Evolutionary conservation across 2,329 filamentous ascomycete species (phyloP).

Genomic region (Periconia digitata): DNA sequence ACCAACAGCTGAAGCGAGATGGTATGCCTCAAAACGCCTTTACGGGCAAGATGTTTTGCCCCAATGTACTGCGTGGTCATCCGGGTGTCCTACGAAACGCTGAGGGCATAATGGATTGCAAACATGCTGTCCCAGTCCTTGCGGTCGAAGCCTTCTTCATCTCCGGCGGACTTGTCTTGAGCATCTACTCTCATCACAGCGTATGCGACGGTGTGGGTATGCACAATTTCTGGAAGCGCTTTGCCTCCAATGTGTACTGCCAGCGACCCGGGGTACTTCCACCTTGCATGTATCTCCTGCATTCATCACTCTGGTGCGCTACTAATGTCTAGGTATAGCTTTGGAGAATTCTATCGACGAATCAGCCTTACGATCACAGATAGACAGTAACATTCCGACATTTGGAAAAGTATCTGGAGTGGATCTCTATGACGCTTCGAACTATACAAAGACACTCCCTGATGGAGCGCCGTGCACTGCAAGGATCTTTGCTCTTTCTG

Average conservation of each 20-base stretch:
- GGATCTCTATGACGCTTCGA: constrained; percentile 27
- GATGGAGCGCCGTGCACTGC: constrained; percentile 26
- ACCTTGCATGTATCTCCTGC: constrained; percentile 3
- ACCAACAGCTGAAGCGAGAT: constrained; percentile 28
- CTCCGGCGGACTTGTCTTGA: constrained; percentile 37
- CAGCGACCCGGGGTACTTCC: not conserved
- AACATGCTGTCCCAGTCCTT: constrained; percentile 31
- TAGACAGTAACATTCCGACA: constrained; percentile 22
- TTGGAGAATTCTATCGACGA: constrained; percentile 18
- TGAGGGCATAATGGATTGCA: constrained; percentile 33
- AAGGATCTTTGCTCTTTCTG: constrained; percentile 29
- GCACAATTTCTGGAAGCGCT: constrained; percentile 28
- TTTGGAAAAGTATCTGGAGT: constrained; percentile 24
- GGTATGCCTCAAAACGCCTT: constrained; percentile 39
- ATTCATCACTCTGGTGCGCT: not conserved
- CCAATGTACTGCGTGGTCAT: constrained; percentile 29
- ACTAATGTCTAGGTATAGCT: constrained; percentile 12
- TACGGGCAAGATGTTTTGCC: constrained; percentile 29
- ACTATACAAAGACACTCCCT: constrained; percentile 30
- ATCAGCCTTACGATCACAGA: constrained; percentile 20
- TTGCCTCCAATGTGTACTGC: constrained; percentile 25
- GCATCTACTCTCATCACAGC: constrained; percentile 36
- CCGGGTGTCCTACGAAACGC: constrained; percentile 27
- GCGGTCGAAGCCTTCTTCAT: constrained; percentile 37
- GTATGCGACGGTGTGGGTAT: constrained; percentile 37